Percentiles rank a stretch among this genome's conserved stretches.
phyloP scores from a whole-genome alignment of 2,329 filamentous ascomycete species.

The Sarocladium brachiariae region DNA sequence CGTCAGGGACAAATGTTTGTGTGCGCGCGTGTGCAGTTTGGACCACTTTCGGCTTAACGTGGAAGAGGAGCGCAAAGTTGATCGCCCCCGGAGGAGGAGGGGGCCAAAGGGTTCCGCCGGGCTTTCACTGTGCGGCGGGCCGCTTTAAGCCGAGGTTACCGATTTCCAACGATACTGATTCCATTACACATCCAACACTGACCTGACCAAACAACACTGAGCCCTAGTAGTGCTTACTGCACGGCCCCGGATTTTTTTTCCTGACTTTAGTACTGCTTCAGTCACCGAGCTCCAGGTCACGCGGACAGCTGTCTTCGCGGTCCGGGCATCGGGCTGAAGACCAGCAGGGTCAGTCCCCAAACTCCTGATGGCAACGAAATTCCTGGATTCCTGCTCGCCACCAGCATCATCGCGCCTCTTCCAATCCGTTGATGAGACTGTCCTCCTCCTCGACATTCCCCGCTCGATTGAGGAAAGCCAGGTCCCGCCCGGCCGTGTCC shows the following conservation, averaged over 20 bases:
- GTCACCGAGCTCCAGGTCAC: background rate
- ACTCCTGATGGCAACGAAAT: background rate
- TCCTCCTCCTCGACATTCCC: conserved; percentile 63
- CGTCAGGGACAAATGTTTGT: background rate
- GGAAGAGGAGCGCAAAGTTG: conserved; percentile 1
- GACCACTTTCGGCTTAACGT: conserved; percentile 9
- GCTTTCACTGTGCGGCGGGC: background rate
- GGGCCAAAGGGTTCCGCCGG: background rate
- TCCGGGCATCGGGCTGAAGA: background rate
- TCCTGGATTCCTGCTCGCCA: background rate
- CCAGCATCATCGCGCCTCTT: conserved; percentile 25
- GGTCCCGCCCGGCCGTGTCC: conserved; percentile 31
- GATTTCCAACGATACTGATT: background rate
- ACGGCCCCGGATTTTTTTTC: background rate
- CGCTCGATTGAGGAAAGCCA: conserved; percentile 63
- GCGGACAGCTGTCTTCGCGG: background rate
- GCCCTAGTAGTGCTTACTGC: too few relatives aligned
- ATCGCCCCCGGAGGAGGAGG: background rate
- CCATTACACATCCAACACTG: background rate
- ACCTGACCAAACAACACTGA: too few relatives aligned
- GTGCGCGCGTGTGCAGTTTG: background rate
- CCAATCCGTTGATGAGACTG: conserved; percentile 28
- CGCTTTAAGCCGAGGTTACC: conserved; percentile 7
- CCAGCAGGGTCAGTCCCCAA: too few relatives aligned
- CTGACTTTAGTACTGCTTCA: background rate